Conservation (phyloP, 1,284 basidiomycete species). For the Xerocomus subilludens region DNA sequence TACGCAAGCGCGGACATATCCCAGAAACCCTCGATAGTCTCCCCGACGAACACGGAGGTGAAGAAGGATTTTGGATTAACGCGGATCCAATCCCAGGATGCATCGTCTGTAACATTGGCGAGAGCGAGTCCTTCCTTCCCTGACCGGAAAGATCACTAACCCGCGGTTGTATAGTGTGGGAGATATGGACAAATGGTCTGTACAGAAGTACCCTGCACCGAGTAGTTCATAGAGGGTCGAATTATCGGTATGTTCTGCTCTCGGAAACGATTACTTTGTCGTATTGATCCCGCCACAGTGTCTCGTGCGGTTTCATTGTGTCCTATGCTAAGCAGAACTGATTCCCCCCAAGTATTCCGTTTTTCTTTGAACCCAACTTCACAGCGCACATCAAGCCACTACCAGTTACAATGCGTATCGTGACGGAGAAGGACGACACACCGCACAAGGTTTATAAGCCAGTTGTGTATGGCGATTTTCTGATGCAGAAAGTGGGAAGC, state of each 20-base stretch:
- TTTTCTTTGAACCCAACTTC: constrained; percentile 90
- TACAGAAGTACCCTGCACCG: constrained; percentile 83
- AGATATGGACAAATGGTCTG: constrained; percentile 84
- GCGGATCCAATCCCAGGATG: constrained; percentile 83
- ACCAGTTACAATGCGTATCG: constrained; percentile 62
- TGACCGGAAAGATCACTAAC: constrained; percentile 18
- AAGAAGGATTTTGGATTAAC: constrained; percentile 78
- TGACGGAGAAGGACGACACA: constrained; percentile 38
- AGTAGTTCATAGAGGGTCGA: constrained; percentile 75
- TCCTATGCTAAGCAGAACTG: constrained; percentile 10
- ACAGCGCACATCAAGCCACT: constrained; percentile 72
- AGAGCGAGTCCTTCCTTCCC: constrained; percentile 66
- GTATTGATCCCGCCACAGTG: constrained; percentile 52
- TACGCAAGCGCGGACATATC: constrained; percentile 58
- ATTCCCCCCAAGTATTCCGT: constrained; percentile 67
- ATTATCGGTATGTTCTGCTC: constrained; percentile 68
- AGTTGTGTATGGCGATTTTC: constrained; percentile 79
- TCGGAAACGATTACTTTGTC: constrained; percentile 2
- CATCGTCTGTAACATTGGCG: constrained; percentile 85
- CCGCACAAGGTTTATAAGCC: constrained; percentile 55
- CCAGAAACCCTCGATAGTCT: constrained; percentile 56
- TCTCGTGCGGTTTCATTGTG: constrained; percentile 60
- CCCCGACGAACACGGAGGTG: constrained; percentile 62
- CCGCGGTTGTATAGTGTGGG: constrained; percentile 72
- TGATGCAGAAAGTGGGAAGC: constrained; percentile 73